Percentiles rank a stretch among this genome's conserved stretches.
Evolutionary conservation across 495 filamentous ascomycete genomes (phyloP).

Genomic region (Tetracladium marchalianum): DNA sequence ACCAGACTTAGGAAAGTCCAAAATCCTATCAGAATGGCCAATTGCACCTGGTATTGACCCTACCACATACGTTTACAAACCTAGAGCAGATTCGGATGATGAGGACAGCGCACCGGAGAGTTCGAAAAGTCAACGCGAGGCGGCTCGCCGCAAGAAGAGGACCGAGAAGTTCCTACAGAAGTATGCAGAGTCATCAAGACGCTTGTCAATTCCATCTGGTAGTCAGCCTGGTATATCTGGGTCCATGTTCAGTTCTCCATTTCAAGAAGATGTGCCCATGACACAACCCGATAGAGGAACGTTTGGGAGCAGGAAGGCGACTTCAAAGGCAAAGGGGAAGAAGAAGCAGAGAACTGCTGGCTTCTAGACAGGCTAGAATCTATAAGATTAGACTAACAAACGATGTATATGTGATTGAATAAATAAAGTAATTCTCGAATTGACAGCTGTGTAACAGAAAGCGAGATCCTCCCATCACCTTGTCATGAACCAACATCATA

Average conservation of each 20-base stretch:
- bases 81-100: neutral
- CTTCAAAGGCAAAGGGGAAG: conserved; percentile 22
- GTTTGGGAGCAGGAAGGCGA: conserved; percentile 25
- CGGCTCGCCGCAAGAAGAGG: conserved; percentile 2
- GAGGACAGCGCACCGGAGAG: neutral
- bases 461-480: neutral
- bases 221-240: conserved; percentile 13
- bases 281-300: conserved; percentile 30
- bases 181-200: conserved; percentile 1
- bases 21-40: conserved; percentile 16
- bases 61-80: conserved; percentile 11
- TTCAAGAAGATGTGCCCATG: conserved; percentile 21
- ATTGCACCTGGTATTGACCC: conserved; percentile 14
- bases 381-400: neutral
- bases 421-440: neutral
- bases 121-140: conserved; percentile 1
- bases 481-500: neutral
- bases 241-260: conserved; percentile 13
- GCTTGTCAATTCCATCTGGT: conserved; percentile 3
- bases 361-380: conserved; percentile 2
- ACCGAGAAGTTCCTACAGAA: conserved; percentile 10
- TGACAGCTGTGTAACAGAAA: neutral
- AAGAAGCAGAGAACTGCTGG: conserved; percentile 16
- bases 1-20: conserved; percentile 6
- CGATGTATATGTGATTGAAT: neutral